Evolutionary conservation across 345 rosid genomes (phyloP), one percentile per base, ranked within the genome.

Genomic region (Ceriops zippeliana): DNA sequence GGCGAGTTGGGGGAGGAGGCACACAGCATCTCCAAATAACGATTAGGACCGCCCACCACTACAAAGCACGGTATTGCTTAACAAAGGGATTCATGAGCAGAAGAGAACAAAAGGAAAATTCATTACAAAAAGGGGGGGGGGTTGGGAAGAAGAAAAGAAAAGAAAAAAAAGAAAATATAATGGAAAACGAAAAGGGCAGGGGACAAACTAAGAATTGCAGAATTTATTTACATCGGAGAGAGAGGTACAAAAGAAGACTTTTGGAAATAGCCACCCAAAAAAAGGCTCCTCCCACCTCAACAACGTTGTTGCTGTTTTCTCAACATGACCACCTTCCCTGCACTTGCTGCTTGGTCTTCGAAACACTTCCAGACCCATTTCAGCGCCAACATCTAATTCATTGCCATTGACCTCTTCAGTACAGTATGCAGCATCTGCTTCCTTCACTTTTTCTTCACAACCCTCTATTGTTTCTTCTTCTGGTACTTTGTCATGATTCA

Each of bases 231-330:
- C 16, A 54, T 42, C 19, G 9, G 57, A 63, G 46, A 67, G 58
- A 71, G 73, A 46, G 22, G 66, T 73, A 77, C 84, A 78, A 73
- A 77, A 64, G n/a, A 67, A 67, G 66, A 62, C 69, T 76, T 83
- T 78, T 86, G 61, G 85, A 86, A 27, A 86, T 82, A 69, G 91
- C 96, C 85, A 86, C 89, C 86, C 84, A 75, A 1, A 77, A 70
- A 77, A 70, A 70, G 81, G 72, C 83, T 84, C 86, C 83, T 84
- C 86, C 89, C 83, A 85, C 70, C 75, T 82, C 66, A 82, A 68
- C 82, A 85, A 69, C 78, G 37, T 70, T 81, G 84, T 70, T 78
- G 81, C 85, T 67, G 70, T 80, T 67, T 67, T 82, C 52, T 76
- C 85, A 20, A 52, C 27, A 21, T 21, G 42, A 30, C 73, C 83